Conservation (phyloP, 1,284 basidiomycete species). For the Peniophora sp. region DNA sequence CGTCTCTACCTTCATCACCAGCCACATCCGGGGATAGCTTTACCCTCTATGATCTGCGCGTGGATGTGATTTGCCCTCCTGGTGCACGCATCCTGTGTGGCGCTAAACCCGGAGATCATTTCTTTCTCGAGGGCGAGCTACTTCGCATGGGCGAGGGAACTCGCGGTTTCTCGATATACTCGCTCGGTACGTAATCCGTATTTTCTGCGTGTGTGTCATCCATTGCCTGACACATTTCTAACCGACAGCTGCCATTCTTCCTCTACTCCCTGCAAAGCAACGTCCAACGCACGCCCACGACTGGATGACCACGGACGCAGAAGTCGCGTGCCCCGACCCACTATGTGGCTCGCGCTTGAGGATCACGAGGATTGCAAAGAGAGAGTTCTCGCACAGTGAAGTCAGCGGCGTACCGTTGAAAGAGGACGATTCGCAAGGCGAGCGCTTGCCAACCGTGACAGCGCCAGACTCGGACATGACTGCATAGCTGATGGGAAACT, state of each 20-base stretch:
- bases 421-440: too few species aligned
- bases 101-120: slow-evolving; percentile 54
- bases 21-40: slow-evolving; percentile 28
- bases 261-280: slow-evolving; percentile 58
- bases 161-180: slow-evolving; percentile 62
- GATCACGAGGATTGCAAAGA: slow-evolving; percentile 39
- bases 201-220: too few species aligned
- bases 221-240: too few species aligned
- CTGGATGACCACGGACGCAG: slow-evolving; percentile 61
- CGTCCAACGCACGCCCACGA: slow-evolving; percentile 43
- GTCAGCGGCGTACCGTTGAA: slow-evolving; percentile 40
- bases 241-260: slow-evolving; percentile 54
- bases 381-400: slow-evolving; percentile 46
- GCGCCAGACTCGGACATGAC: too few species aligned
- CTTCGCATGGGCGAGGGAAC: slow-evolving; percentile 40
- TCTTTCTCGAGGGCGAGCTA: slow-evolving; percentile 56
- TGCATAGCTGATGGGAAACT: too few species aligned
- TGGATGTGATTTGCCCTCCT: slow-evolving; percentile 50
- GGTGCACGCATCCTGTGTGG: slow-evolving; percentile 49
- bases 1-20: too few species aligned
- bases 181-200: slow-evolving; percentile 33
- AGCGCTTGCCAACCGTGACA: not conserved
- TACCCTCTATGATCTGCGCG: slow-evolving; percentile 49
- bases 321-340: slow-evolving; percentile 59
- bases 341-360: slow-evolving; percentile 48